Conservation (phyloP, 73 alveolate genomes). For the Paraurostyla sp. region DNA sequence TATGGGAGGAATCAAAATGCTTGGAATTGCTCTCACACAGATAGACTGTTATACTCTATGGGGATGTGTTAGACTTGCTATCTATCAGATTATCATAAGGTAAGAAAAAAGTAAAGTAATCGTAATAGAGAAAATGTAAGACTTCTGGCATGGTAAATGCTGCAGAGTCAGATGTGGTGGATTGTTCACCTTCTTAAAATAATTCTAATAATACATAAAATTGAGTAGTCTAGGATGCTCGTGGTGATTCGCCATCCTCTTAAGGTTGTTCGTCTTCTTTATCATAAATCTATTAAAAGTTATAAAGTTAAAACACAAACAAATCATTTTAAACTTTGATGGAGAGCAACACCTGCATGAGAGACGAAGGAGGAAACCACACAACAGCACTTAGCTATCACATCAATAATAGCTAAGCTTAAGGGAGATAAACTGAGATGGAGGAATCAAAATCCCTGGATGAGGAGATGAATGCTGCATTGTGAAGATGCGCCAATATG, state of each 20-base stretch:
- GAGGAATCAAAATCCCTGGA: too few relatives aligned
- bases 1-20: conserved; percentile 80
- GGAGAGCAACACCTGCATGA: too few relatives aligned
- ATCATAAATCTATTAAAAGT: conserved; percentile 8
- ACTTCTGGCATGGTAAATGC: not conserved
- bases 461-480: too few relatives aligned
- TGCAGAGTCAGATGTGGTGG: conserved; percentile 17
- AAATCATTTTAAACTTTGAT: too few relatives aligned
- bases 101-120: not conserved
- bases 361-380: too few relatives aligned
- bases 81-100: conserved; percentile 74
- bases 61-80: conserved; percentile 83
- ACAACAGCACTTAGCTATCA: too few relatives aligned
- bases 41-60: conserved; percentile 69
- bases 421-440: too few relatives aligned
- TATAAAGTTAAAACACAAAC: conserved; percentile 25
- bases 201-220: conserved; percentile 19
- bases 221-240: not conserved
- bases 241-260: not conserved
- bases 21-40: conserved; percentile 69
- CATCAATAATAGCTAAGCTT: too few relatives aligned
- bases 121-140: conserved; percentile 21
- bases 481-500: too few relatives aligned
- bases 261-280: conserved; percentile 25
- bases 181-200: not conserved